These are phyloP conservation scores for Penicillium nordicum DNA, from an alignment of 2,329 filamentous ascomycete genomes.

Conservation along the genomic window DNA sequence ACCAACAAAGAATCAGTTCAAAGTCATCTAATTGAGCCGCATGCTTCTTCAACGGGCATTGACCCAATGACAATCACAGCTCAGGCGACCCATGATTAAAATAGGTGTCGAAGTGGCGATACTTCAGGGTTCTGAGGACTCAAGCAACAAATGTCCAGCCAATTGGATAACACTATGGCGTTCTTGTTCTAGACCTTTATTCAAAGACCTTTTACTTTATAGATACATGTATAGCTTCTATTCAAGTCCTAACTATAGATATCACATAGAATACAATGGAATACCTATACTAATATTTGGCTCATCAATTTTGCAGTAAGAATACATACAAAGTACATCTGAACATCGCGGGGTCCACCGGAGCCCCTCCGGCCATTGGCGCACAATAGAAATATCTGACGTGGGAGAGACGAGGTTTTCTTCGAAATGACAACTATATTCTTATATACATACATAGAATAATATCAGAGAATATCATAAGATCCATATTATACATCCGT, in stretches of 20 bases:
- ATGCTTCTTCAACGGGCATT: not conserved
- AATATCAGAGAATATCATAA: not conserved
- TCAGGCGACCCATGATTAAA: not conserved
- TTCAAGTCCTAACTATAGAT: not conserved
- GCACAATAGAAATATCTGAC: slow-evolving; percentile 14
- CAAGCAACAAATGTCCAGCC: slow-evolving; percentile 8
- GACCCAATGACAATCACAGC: not conserved
- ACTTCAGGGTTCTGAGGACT: slow-evolving; percentile 7
- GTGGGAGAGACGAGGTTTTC: not conserved
- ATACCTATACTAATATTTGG: not conserved
- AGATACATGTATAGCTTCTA: not conserved
- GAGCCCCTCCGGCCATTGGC: slow-evolving; percentile 12
- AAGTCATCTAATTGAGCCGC: not conserved
- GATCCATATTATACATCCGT: not conserved
- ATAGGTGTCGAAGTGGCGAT: slow-evolving; percentile 6
- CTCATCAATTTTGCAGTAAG: not conserved
- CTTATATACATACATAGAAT: not conserved
- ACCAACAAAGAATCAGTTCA: not conserved
- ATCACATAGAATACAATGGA: not conserved
- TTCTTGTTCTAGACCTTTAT: not conserved
- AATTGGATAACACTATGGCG: slow-evolving; percentile 7
- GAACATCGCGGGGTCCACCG: slow-evolving; percentile 22
- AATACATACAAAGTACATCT: slow-evolving; percentile 1
- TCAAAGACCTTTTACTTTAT: not conserved
- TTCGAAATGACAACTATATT: slow-evolving; percentile 6